Evolutionary conservation across 2,329 filamentous ascomycete species (phyloP).

Genomic region (Pseudogymnoascus sp.): DNA sequence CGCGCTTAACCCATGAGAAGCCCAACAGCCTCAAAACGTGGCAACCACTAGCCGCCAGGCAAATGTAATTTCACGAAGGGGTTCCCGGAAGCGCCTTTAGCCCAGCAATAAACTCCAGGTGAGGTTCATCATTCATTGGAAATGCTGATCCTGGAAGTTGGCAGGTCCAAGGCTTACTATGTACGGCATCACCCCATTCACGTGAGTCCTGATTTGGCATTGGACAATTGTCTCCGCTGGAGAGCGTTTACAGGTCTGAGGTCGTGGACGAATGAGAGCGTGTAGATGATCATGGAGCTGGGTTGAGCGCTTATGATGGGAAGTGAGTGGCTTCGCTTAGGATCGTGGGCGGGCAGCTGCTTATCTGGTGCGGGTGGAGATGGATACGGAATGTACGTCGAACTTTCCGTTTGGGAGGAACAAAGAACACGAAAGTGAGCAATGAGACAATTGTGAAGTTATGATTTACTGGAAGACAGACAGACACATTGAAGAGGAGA

Average conservation of each 20-base stretch:
- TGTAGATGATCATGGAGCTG: neutral
- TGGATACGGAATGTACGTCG: neutral
- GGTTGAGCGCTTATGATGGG: slow-evolving; percentile 5
- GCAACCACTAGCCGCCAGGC: neutral
- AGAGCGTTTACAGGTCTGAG: neutral
- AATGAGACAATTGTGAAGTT: neutral
- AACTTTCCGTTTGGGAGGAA: neutral
- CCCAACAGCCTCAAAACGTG: neutral
- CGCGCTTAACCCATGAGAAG: neutral
- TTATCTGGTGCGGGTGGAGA: neutral
- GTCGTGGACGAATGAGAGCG: neutral
- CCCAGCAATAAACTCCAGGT: neutral
- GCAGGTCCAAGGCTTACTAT: neutral
- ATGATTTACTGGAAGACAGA: neutral
- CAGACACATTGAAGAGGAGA: neutral
- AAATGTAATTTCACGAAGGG: slow-evolving; percentile 1
- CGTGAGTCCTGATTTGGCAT: neutral
- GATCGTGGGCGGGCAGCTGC: neutral
- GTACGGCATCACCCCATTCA: neutral
- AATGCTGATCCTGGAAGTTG: neutral
- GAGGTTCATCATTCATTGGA: neutral
- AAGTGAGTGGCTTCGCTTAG: neutral
- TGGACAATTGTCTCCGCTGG: neutral
- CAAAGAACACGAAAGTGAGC: neutral
- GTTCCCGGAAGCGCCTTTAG: neutral